A percentile compares a stretch with the other conserved stretches of the same genome.
Conservation (phyloP, 2,329 filamentous ascomycete genomes). For the Alternaria panax region DNA sequence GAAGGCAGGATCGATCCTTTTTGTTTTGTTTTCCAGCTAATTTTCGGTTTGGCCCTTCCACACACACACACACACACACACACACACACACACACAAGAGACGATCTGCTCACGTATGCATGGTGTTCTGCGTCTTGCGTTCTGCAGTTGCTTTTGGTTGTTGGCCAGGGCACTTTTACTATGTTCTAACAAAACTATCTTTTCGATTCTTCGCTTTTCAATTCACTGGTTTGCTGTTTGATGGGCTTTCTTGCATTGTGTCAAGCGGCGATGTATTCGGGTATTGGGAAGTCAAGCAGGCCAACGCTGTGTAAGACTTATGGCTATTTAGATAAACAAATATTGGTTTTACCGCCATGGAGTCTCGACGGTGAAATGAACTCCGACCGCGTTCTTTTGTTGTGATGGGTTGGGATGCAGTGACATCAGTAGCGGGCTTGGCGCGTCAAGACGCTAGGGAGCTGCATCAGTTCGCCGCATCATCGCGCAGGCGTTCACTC, state of each 20-base stretch:
- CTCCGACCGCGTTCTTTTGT: not conserved
- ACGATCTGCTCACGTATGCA: slow-evolving; percentile 16
- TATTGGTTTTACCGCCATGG: not conserved
- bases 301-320: not conserved
- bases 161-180: not conserved
- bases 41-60: not conserved
- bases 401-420: slow-evolving; percentile 7
- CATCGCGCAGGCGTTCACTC: slow-evolving; percentile 28
- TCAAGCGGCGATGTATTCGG: not conserved
- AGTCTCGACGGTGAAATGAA: not conserved
- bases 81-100: slow-evolving; percentile 2
- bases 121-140: slow-evolving; percentile 16
- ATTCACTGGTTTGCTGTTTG: not conserved
- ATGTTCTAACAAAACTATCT: slow-evolving; percentile 10
- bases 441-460: slow-evolving; percentile 17
- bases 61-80: too few species aligned
- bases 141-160: slow-evolving; percentile 1
- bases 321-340: not conserved
- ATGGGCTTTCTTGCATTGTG: slow-evolving; percentile 1
- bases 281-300: not conserved
- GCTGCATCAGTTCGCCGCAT: slow-evolving; percentile 23
- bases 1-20: not conserved
- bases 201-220: not conserved
- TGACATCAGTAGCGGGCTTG: slow-evolving; percentile 18
- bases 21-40: not conserved